These are phyloP conservation scores for Ophiostoma populinum DNA, from an alignment of 2,329 filamentous ascomycete genomes.

Conservation along the genomic window DNA sequence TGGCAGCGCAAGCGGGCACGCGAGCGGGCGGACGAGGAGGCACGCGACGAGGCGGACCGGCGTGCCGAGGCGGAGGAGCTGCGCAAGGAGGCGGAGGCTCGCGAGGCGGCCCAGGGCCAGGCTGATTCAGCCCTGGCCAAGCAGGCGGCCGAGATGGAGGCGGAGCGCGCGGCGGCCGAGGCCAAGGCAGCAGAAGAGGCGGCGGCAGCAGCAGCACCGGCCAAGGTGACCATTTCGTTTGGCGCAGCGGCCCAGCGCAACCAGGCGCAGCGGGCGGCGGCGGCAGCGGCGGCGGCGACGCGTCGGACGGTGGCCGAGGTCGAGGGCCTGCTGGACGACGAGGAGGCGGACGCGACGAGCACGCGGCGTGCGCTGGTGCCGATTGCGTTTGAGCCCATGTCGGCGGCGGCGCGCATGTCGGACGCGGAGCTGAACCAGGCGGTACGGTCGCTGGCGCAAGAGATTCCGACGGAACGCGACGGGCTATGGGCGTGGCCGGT, in stretches of 20 bases:
- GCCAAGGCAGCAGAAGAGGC: not conserved
- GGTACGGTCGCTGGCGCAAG: slow-evolving; percentile 63
- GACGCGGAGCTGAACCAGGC: slow-evolving; percentile 79
- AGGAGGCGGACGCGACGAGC: slow-evolving; percentile 56
- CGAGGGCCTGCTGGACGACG: slow-evolving; percentile 85
- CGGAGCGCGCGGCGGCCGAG: not conserved
- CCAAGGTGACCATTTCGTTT: slow-evolving; percentile 70
- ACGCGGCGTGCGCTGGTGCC: slow-evolving; percentile 64
- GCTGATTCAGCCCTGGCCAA: slow-evolving; percentile 81
- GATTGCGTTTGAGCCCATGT: slow-evolving; percentile 60
- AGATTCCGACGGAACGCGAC: slow-evolving; percentile 76
- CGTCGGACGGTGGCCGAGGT: slow-evolving; percentile 82
- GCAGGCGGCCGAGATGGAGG: slow-evolving; percentile 55
- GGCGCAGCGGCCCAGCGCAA: slow-evolving; percentile 69
- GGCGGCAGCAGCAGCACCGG: not conserved
- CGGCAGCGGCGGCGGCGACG: slow-evolving; percentile 34
- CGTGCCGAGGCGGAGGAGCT: slow-evolving; percentile 59
- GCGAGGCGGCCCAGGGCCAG: slow-evolving; percentile 65
- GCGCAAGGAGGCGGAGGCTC: slow-evolving; percentile 49
- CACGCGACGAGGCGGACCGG: slow-evolving; percentile 69
- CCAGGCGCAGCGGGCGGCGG: slow-evolving; percentile 31
- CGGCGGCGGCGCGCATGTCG: slow-evolving; percentile 49
- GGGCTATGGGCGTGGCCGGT: slow-evolving; percentile 86
- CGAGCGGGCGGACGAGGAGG: slow-evolving; percentile 57
- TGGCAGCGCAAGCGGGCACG: slow-evolving; percentile 70